Evolutionary conservation across 768 basidiomycete genomes (phyloP).

Genomic region (Lentinula aciculospora): DNA sequence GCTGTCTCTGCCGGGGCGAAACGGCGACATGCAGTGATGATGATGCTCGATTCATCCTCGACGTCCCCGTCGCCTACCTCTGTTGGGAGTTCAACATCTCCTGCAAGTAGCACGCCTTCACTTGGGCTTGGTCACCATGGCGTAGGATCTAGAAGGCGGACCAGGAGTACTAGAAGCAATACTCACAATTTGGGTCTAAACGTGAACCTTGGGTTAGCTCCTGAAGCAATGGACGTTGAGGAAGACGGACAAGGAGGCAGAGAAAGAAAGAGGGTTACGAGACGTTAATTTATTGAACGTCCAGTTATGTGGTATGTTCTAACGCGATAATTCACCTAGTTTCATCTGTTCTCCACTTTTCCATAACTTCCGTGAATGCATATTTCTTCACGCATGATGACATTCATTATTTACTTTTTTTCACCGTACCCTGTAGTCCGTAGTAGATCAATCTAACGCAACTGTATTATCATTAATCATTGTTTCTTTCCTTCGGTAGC

Average conservation of each 20-base stretch:
- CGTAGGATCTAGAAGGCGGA: slow-evolving; percentile 44
- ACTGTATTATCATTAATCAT: background rate
- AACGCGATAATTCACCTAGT: background rate
- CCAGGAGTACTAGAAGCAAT: slow-evolving; percentile 41
- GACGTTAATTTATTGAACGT: slow-evolving; percentile 37
- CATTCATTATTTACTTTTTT: background rate
- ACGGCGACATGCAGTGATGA: slow-evolving; percentile 74
- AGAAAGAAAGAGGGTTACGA: slow-evolving; percentile 68
- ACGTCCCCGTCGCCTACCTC: slow-evolving; percentile 26
- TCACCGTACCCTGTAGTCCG: background rate
- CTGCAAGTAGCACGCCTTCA: slow-evolving; percentile 21
- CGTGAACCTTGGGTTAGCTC: slow-evolving; percentile 8
- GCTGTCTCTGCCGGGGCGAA: slow-evolving; percentile 56
- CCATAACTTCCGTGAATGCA: background rate
- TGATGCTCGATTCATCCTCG: slow-evolving; percentile 58
- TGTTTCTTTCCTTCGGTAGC: background rate
- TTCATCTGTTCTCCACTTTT: background rate
- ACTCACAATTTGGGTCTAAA: slow-evolving; percentile 25
- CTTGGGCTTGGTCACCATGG: slow-evolving; percentile 15
- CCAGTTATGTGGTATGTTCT: background rate
- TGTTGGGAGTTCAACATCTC: slow-evolving; percentile 29
- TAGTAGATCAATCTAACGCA: background rate
- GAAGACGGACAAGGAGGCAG: slow-evolving; percentile 52
- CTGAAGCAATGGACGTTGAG: slow-evolving; percentile 69
- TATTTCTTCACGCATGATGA: background rate